Evolutionary conservation across 2,329 filamentous ascomycete genomes (phyloP).

Genomic region (Lecanicillium sp.): DNA sequence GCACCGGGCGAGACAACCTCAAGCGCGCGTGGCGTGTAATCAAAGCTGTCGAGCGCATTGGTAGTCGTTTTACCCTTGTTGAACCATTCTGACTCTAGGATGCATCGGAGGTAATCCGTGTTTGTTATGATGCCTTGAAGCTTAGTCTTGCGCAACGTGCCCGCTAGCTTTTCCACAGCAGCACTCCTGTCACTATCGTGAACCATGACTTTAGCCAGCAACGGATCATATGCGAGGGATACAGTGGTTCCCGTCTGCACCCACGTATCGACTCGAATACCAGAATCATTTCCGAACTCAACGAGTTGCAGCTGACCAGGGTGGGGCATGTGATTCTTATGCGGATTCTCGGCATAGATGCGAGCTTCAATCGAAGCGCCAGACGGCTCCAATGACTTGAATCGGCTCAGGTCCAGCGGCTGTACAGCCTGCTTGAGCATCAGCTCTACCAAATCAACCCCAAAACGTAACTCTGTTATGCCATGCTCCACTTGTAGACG

Average conservation of each 20-base stretch:
- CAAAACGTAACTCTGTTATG: slow-evolving; percentile 65
- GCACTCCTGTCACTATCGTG: slow-evolving; percentile 30
- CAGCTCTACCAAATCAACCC: slow-evolving; percentile 60
- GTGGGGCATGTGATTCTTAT: slow-evolving; percentile 49
- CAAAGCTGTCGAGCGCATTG: slow-evolving; percentile 44
- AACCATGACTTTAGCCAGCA: slow-evolving; percentile 52
- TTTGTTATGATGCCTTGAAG: slow-evolving; percentile 43
- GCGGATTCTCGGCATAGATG: slow-evolving; percentile 43
- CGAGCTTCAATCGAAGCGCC: slow-evolving; percentile 30
- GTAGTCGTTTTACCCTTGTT: slow-evolving; percentile 45
- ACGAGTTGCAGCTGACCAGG: slow-evolving; percentile 52
- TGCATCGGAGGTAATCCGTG: slow-evolving; percentile 43
- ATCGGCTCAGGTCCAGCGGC: neutral
- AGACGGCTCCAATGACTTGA: slow-evolving; percentile 11
- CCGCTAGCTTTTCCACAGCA: slow-evolving; percentile 34
- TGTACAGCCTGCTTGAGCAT: slow-evolving; percentile 30
- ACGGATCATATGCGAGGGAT: slow-evolving; percentile 49
- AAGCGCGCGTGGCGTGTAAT: slow-evolving; percentile 41
- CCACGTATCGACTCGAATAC: slow-evolving; percentile 56
- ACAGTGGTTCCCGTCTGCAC: slow-evolving; percentile 48
- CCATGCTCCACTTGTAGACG: slow-evolving; percentile 38
- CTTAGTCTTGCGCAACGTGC: slow-evolving; percentile 37
- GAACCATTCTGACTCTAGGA: slow-evolving; percentile 40
- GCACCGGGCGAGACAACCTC: slow-evolving; percentile 49
- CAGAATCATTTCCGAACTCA: slow-evolving; percentile 39